Conservation (phyloP, 1,139 yeast species). For the Candida albicans region DNA sequence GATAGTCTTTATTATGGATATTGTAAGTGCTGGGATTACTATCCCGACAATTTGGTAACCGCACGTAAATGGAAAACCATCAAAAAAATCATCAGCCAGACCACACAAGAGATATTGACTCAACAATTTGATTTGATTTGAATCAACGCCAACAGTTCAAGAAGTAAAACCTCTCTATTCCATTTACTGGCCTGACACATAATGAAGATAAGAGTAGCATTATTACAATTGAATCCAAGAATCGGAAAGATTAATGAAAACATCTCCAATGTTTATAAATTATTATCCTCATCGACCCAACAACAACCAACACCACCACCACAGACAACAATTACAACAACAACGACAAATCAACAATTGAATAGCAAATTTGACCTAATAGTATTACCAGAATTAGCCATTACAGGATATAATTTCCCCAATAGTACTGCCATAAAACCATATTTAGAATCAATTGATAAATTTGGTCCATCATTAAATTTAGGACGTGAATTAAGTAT, state of each 20-base stretch:
- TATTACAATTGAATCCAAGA: conserved; percentile 67
- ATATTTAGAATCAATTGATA: conserved; percentile 47
- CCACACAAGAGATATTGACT: too few relatives aligned
- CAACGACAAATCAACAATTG: conserved; percentile 8
- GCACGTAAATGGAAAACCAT: too few relatives aligned
- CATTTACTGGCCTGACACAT: background rate
- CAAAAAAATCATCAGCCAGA: too few relatives aligned
- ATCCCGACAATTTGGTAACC: too few relatives aligned
- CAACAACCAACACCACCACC: too few relatives aligned
- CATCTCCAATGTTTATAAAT: conserved; percentile 44
- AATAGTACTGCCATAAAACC: conserved; percentile 56
- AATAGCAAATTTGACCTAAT: conserved; percentile 54
- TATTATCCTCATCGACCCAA: conserved; percentile 26
- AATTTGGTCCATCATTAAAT: conserved; percentile 44
- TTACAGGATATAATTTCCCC: conserved; percentile 80
- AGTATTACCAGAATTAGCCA: conserved; percentile 79
- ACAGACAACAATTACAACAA: conserved; percentile 14
- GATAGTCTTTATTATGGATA: too few relatives aligned
- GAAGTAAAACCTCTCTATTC: background rate
- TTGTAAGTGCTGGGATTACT: too few relatives aligned
- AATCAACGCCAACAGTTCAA: background rate
- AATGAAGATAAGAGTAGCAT: conserved; percentile 51
- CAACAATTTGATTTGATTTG: too few relatives aligned
- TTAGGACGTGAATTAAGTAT: conserved; percentile 60
- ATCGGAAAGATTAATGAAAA: conserved; percentile 62